phyloP scores from a whole-genome alignment of 2,329 filamentous ascomycete species.

The Cyphellophora europaea region DNA sequence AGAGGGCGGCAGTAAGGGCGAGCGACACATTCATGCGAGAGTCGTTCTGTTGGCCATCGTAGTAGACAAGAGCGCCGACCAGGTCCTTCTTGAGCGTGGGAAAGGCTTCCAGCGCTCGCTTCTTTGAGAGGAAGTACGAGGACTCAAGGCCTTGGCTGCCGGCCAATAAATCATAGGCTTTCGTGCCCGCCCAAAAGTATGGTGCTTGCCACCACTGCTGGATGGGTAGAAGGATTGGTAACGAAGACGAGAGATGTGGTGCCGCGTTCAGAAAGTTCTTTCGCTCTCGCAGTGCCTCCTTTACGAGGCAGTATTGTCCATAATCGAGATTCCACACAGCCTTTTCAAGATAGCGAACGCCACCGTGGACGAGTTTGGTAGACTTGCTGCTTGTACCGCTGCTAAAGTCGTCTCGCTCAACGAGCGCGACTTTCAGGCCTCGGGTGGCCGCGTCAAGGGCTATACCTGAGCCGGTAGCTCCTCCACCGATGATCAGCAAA shows the following conservation, averaged over 20 bases:
- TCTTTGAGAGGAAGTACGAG: slow-evolving; percentile 78
- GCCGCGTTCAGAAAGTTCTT: slow-evolving; percentile 76
- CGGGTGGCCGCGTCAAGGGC: slow-evolving; percentile 72
- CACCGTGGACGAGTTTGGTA: slow-evolving; percentile 77
- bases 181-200: slow-evolving; percentile 62
- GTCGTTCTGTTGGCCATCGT: slow-evolving; percentile 86
- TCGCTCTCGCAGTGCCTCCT: slow-evolving; percentile 70
- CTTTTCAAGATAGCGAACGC: slow-evolving; percentile 77
- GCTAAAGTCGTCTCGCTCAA: slow-evolving; percentile 79
- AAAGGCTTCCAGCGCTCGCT: slow-evolving; percentile 77
- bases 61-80: slow-evolving; percentile 78
- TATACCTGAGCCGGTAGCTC: slow-evolving; percentile 73
- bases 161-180: slow-evolving; percentile 77
- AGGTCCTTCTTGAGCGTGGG: slow-evolving; percentile 79
- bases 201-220: slow-evolving; percentile 81
- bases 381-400: slow-evolving; percentile 77
- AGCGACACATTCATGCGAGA: slow-evolving; percentile 86
- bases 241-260: slow-evolving; percentile 68
- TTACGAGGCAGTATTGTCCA: slow-evolving; percentile 66
- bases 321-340: slow-evolving; percentile 79
- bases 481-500: slow-evolving; percentile 67
- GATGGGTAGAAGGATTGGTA: slow-evolving; percentile 74
- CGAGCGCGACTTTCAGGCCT: slow-evolving; percentile 68
- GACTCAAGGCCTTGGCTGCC: slow-evolving; percentile 81
- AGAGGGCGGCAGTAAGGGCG: slow-evolving; percentile 80